phyloP scores from a whole-genome alignment of 371 early-diverging fungal species.

The Fennellomyces sp. region DNA sequence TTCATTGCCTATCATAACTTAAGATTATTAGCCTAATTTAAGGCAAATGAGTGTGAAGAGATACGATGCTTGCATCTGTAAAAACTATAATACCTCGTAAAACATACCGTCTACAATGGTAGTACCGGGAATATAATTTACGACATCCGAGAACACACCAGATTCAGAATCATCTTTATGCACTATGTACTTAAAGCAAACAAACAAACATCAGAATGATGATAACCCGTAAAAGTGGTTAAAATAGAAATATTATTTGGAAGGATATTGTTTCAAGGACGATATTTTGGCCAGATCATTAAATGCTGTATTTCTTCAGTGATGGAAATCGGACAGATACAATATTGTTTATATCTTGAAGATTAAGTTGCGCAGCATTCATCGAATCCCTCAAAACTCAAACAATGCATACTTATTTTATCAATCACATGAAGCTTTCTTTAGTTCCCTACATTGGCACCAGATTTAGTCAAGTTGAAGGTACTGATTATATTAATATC shows the following conservation, averaged over 20 bases:
- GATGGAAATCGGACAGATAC: constrained; percentile 48
- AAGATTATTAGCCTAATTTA: no score
- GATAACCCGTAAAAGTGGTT: background rate
- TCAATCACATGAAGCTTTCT: no score
- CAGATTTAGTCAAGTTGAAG: constrained; percentile 78
- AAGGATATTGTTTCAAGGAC: constrained; percentile 26
- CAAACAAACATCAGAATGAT: background rate
- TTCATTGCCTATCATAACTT: no score
- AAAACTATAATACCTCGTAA: no score
- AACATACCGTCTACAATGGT: constrained; percentile 70
- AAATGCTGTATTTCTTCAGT: constrained; percentile 14
- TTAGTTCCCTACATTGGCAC: no score
- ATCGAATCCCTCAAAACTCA: no score
- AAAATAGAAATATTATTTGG: constrained; percentile 38
- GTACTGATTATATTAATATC: constrained; percentile 58
- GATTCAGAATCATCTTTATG: constrained; percentile 73
- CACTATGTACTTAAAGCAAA: constrained; percentile 45
- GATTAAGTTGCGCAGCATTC: no score
- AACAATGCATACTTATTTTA: no score
- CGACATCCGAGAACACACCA: constrained; percentile 72
- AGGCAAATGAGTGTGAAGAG: no score
- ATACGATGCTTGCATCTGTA: no score
- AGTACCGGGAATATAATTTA: constrained; percentile 60
- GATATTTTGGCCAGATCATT: constrained; percentile 23
- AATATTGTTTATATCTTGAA: constrained; percentile 37